Conservation (phyloP, 2,329 filamentous ascomycete genomes). For the Fusarium sp. region DNA sequence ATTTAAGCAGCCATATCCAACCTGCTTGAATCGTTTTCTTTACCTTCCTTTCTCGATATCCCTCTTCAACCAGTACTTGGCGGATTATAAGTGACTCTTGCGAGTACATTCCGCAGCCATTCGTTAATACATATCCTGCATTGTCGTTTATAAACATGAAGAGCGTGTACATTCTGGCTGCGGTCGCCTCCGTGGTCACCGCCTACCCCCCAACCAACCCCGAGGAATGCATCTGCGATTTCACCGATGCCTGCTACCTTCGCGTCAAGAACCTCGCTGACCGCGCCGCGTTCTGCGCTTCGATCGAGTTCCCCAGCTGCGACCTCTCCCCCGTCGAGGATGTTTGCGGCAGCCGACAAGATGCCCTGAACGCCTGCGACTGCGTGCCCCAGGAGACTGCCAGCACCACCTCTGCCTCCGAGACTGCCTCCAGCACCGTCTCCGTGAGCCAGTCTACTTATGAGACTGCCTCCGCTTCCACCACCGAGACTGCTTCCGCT, state of each 20-base stretch:
- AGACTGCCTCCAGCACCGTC: background rate
- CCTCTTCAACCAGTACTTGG: conserved; percentile 31
- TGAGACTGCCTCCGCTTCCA: background rate
- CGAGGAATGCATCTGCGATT: conserved; percentile 19
- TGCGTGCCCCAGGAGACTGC: background rate
- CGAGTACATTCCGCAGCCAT: conserved; percentile 42
- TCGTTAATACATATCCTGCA: conserved; percentile 45
- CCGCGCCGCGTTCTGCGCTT: background rate
- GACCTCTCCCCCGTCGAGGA: fast-evolving
- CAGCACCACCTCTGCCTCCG: conserved; percentile 8
- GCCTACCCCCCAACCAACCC: too few relatives aligned
- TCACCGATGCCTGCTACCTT: conserved; percentile 8
- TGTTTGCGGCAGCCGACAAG: background rate
- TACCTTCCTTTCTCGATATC: conserved; percentile 29
- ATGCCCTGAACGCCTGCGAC: background rate
- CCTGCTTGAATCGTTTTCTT: background rate
- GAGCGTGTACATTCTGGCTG: conserved; percentile 44
- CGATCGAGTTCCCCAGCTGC: background rate
- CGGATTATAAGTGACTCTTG: conserved; percentile 39
- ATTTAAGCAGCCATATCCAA: conserved; percentile 39
- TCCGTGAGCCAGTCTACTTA: background rate
- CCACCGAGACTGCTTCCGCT: background rate
- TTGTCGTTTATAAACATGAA: conserved; percentile 49
- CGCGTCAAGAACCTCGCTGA: background rate
- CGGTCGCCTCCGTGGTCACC: conserved; percentile 46